Evolutionary conservation across 805 yeast genomes (phyloP), one percentile per base, ranked within the genome.

Genomic region (Blastobotrys attinorum): DNA sequence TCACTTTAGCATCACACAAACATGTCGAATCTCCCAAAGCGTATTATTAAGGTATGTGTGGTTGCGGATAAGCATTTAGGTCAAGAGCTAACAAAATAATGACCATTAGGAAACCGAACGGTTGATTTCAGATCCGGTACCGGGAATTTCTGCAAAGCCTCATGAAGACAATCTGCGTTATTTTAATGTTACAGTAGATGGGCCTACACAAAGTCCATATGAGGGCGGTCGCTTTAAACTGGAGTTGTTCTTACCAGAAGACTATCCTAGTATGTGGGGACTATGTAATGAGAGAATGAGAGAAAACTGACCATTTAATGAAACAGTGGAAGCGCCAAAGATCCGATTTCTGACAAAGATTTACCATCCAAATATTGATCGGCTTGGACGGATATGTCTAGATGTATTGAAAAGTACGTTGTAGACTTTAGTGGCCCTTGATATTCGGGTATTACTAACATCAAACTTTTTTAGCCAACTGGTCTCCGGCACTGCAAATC

Each of bases 401-500:
- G 97, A 92, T 61, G 97, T 92, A 34, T 72, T 92, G 60, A 92
- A 90, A 66, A 75, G 66, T 64, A 46, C 18, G 64, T n/a, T n/a
- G n/a, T n/a, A n/a, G n/a, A n/a, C 49, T 6, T 6, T 29, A 15
- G 32, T 7, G 6, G 6, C 18, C 13, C 36, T 18, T 32, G 16
- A 17, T 6, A 17, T 32, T 13, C 36, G 20, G 17, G 15, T 8
- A 11, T 17, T 32, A 33, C 48, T 27, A 35, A 42, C 42, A 15
- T 25, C 7, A 25, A 25, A 25, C n/a, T n/a, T n/a, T n/a, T n/a
- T n/a, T 46, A 61, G 78, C 85, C 55, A 89, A 90, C 66, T 92
- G 98, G 98, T 84, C 95, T 7, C 97, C 98, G 3, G 98, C 98
- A 0, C 71, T 90, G 47, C 97, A 92, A 62, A 92, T 92, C 51